These are phyloP conservation scores for Nicotiana attenuata DNA, from an alignment of 257 asterid genomes.

Conservation along the genomic window DNA sequence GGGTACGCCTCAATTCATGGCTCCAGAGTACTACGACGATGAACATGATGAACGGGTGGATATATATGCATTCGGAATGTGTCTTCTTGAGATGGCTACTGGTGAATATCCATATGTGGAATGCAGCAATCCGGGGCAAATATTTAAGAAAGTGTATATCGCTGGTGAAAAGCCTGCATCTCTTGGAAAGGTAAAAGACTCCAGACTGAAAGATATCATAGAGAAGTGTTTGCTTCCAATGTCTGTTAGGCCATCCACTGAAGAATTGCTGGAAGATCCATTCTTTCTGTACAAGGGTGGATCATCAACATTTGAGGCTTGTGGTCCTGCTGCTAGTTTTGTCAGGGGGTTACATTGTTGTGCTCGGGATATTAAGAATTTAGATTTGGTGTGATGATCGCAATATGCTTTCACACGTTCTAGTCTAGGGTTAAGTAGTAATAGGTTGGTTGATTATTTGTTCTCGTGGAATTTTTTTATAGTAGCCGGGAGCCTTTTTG, in stretches of 20 bases:
- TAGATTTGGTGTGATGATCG: background rate
- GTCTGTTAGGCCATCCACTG: background rate
- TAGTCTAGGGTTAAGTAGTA: background rate
- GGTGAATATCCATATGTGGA: constrained; percentile 37
- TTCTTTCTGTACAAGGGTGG: background rate
- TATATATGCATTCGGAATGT: too few species aligned
- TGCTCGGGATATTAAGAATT: background rate
- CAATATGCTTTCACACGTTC: background rate
- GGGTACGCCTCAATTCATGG: constrained; percentile 42
- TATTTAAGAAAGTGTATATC: constrained; percentile 30
- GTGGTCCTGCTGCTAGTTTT: background rate
- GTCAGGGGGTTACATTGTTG: background rate
- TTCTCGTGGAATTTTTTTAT: background rate
- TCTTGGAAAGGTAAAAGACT: background rate
- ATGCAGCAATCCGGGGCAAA: constrained; percentile 31
- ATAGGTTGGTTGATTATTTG: background rate
- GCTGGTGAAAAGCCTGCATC: background rate
- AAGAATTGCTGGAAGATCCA: background rate
- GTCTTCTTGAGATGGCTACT: constrained; percentile 38
- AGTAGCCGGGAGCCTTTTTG: background rate
- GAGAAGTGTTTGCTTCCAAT: background rate
- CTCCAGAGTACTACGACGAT: constrained; percentile 37
- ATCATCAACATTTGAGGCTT: background rate
- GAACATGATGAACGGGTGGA: constrained; percentile 40
- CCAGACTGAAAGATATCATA: background rate